phyloP scores from a whole-genome alignment of 768 basidiomycete genomes.

The Podaxis sp. region DNA sequence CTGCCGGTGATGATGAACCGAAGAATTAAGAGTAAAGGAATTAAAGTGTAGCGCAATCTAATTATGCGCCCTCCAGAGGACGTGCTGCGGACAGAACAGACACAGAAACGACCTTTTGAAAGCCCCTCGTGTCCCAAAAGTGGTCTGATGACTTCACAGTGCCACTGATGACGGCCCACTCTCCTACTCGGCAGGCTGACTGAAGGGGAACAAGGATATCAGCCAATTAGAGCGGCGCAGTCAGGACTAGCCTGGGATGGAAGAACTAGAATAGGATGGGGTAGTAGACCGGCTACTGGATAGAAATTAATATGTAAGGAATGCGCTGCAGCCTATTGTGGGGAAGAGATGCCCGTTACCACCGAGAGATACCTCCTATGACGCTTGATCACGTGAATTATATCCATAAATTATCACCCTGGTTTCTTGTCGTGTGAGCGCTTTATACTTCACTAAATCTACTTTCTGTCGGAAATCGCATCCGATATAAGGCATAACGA shows the following conservation, averaged over 20 bases:
- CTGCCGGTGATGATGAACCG: not conserved
- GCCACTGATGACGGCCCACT: not conserved
- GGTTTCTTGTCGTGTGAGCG: too few species aligned
- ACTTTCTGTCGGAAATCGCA: too few species aligned
- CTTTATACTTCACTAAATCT: too few species aligned
- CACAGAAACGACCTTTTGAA: not conserved
- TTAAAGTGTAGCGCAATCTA: not conserved
- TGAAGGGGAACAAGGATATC: not conserved
- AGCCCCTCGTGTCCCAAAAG: not conserved
- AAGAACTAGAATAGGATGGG: not conserved
- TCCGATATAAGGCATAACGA: too few species aligned
- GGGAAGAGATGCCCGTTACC: not conserved
- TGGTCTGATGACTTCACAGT: conserved; percentile 2
- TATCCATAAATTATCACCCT: too few species aligned
- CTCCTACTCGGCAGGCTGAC: not conserved
- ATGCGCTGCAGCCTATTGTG: not conserved
- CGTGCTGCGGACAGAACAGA: conserved; percentile 6
- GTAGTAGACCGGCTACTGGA: conserved; percentile 3
- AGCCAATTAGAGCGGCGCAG: not conserved
- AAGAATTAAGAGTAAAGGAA: not conserved
- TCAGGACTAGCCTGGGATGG: not conserved
- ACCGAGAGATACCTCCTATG: not conserved
- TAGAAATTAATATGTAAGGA: not conserved
- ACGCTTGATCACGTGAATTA: too few species aligned
- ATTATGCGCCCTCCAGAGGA: not conserved